These are phyloP conservation scores for Russula griseocarnosa DNA, from an alignment of 768 basidiomycete species.

Conservation along the genomic window DNA sequence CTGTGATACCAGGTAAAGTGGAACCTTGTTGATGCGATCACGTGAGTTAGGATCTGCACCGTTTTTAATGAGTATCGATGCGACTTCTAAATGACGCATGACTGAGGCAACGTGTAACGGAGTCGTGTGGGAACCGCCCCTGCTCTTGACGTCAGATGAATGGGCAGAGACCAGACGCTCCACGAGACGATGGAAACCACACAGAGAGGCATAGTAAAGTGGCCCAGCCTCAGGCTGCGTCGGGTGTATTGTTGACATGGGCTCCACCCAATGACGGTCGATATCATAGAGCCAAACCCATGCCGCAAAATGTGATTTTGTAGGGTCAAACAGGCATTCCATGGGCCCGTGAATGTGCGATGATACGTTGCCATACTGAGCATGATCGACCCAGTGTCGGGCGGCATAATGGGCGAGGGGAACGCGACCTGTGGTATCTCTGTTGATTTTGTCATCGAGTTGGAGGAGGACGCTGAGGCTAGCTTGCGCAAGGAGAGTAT, in stretches of 20 bases:
- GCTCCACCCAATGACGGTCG: neutral
- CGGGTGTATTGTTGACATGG: neutral
- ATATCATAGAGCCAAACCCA: neutral
- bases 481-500: neutral
- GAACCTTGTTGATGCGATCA: too few relatives aligned
- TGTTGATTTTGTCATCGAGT: neutral
- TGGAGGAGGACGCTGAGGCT: neutral
- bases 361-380: neutral
- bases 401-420: neutral
- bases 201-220: neutral
- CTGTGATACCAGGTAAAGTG: too few relatives aligned
- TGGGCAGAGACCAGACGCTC: neutral
- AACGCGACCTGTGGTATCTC: neutral
- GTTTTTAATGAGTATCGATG: too few relatives aligned
- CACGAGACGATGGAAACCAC: neutral
- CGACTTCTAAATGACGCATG: too few relatives aligned
- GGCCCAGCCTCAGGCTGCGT: neutral
- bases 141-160: neutral
- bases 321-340: neutral
- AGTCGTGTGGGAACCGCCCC: too few relatives aligned
- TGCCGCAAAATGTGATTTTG: neutral
- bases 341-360: neutral
- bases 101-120: neutral
- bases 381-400: neutral
- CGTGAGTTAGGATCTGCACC: too few relatives aligned